A percentile compares a stretch with the other conserved stretches of the same genome.
Evolutionary conservation across 495 filamentous ascomycete species (phyloP).

Genomic region (Hypoxylon trugodes): DNA sequence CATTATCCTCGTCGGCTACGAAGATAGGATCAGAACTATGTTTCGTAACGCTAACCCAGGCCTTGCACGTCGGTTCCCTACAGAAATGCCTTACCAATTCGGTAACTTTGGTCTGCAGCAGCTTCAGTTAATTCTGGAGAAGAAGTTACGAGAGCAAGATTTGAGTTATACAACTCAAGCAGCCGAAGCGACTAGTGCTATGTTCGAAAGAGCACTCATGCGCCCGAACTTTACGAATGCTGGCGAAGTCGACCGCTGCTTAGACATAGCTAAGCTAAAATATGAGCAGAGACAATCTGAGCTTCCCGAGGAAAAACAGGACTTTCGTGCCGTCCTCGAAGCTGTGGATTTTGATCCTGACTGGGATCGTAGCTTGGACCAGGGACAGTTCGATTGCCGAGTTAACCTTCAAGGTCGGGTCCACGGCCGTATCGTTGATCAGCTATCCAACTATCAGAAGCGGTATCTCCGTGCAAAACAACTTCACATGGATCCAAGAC

Average conservation of each 20-base stretch:
- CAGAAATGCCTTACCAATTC: slow-evolving; percentile 69
- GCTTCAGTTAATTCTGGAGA: slow-evolving; percentile 62
- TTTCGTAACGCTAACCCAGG: slow-evolving; percentile 81
- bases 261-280: not conserved
- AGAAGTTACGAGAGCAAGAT: slow-evolving; percentile 58
- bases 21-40: slow-evolving; percentile 75
- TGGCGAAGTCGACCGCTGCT: slow-evolving; percentile 67
- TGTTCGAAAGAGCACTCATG: slow-evolving; percentile 59
- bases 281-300: not conserved
- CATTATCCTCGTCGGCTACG: slow-evolving; percentile 77
- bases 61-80: slow-evolving; percentile 69
- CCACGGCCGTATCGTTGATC: too few relatives aligned
- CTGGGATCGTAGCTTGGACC: too few relatives aligned
- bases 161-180: slow-evolving; percentile 56
- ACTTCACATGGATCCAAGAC: not conserved
- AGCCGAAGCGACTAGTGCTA: slow-evolving; percentile 49
- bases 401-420: too few relatives aligned
- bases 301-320: too few relatives aligned
- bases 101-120: slow-evolving; percentile 70
- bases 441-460: too few relatives aligned
- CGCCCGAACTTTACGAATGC: slow-evolving; percentile 66
- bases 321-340: too few relatives aligned
- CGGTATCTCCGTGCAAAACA: too few relatives aligned
- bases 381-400: too few relatives aligned
- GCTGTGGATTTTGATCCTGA: too few relatives aligned